Conservation (phyloP, 1,284 basidiomycete genomes). For the Microstroma glucosiphilum region DNA sequence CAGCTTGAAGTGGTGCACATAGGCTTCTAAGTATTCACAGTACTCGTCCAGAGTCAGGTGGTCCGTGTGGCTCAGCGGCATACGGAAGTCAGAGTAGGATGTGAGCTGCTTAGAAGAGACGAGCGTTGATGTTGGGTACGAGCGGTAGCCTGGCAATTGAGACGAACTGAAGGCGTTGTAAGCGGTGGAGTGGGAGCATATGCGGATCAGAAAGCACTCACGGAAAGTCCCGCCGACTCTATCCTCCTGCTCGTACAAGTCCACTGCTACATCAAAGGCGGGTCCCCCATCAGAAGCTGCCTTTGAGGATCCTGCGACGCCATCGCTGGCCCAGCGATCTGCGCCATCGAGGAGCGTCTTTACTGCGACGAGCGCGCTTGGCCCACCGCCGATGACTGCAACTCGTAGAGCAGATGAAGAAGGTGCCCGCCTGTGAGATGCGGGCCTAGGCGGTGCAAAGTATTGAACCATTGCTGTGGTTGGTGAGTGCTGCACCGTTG, state of each 20-base stretch:
- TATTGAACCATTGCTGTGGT: no score
- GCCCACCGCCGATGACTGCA: slow-evolving; percentile 53
- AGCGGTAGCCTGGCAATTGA: slow-evolving; percentile 1
- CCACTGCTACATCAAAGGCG: slow-evolving; percentile 44
- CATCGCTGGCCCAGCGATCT: slow-evolving; percentile 8
- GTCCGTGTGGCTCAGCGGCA: slow-evolving; percentile 58
- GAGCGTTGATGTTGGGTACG: slow-evolving; percentile 56
- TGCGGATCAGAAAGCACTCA: slow-evolving; percentile 10
- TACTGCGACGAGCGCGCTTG: slow-evolving; percentile 60
- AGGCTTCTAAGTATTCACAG: slow-evolving; percentile 59
- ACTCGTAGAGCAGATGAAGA: slow-evolving; percentile 9
- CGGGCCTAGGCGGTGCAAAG: no score
- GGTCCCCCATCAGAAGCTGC: slow-evolving; percentile 2
- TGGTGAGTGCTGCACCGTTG: no score
- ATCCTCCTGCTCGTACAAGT: slow-evolving; percentile 58
- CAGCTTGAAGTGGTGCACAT: slow-evolving; percentile 56
- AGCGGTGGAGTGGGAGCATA: neutral
- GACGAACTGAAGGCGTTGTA: neutral
- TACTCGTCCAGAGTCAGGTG: slow-evolving; percentile 61
- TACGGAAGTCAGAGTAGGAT: slow-evolving; percentile 62
- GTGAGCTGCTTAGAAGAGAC: slow-evolving; percentile 64
- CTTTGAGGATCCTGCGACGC: no score
- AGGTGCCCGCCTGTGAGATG: neutral
- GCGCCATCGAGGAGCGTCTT: slow-evolving; percentile 55
- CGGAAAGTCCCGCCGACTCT: slow-evolving; percentile 63